Evolutionary conservation across 148 eudicot species (phyloP), one percentile per base, ranked within the genome.

Genomic region (Vaccinium vitisidaea): DNA sequence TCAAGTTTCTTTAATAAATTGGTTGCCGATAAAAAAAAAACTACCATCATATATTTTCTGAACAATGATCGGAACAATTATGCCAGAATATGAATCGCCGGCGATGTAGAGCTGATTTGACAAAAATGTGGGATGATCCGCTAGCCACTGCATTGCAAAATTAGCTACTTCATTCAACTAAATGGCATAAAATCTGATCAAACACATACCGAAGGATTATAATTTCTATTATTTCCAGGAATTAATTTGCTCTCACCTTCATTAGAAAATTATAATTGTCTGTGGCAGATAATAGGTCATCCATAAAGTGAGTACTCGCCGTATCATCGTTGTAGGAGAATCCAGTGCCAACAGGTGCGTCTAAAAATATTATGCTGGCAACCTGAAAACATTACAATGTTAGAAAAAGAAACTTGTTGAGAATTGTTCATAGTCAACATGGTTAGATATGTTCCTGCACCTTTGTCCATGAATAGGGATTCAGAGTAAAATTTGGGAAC

Each of bases 401-500:
- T 8, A 39, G 16, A 15, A 39, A 39, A 39, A n/a, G n/a, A n/a
- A n/a, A n/a, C n/a, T 3, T 15, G 1, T 18, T 36, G 48, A 9
- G 18, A 73, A 6, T 2, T 36, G 6, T 32, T 15, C 53, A 75
- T 18, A 19, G 13, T 8, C 12, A 0, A 39, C 14, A 65, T 65
- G 30, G 32, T 39, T 6, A 73, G 11, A 73, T 16, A 15, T 30
- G 36, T 70, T 73, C 16, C 48, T 7, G 46, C 11, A 73, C 77
- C 85, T 84, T 59, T 8, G 85, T 84, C 85, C 85, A 84, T 43
- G 81, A 84, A 61, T 46, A 75, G 0, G 85, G 85, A 79, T 84
- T 78, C 75, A 84, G 67, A 4, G 43, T 63, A 5, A 84, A 48
- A 55, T 69, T 78, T 13, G 85, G 81, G 0, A 77, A 49, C 5